phyloP scores from a whole-genome alignment of 495 filamentous ascomycete genomes.

The Lasiosphaeria hispida region DNA sequence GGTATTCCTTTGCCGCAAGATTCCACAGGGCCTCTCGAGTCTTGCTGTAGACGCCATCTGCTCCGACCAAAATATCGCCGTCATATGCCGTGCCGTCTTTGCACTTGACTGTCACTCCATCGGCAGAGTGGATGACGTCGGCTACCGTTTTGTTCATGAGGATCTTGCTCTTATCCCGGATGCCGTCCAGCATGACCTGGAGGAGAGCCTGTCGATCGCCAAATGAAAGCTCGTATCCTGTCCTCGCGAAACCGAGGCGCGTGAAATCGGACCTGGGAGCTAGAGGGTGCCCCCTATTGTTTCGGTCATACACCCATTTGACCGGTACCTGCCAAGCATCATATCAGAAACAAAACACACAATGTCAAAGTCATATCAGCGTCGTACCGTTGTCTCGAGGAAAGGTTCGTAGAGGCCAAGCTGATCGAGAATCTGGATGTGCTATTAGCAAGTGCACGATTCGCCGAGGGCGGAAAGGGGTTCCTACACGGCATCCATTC shows the following conservation, averaged over 20 bases:
- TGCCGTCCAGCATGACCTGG: slow-evolving; percentile 8
- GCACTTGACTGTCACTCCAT: slow-evolving; percentile 18
- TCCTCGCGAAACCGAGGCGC: slow-evolving; percentile 23
- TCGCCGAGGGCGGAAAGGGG: background rate
- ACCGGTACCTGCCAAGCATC: background rate
- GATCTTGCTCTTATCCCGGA: slow-evolving; percentile 19
- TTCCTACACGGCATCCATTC: slow-evolving; percentile 18
- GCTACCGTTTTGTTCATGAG: slow-evolving; percentile 16
- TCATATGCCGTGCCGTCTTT: slow-evolving; percentile 36
- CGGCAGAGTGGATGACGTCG: slow-evolving; percentile 10
- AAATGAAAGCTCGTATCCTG: slow-evolving; percentile 13
- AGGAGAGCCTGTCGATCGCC: slow-evolving; percentile 21
- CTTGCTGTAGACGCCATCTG: slow-evolving; percentile 44
- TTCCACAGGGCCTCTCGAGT: slow-evolving; percentile 44
- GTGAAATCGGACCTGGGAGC: background rate
- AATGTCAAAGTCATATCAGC: background rate
- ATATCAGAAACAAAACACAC: background rate
- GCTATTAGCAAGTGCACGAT: background rate
- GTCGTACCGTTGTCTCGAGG: slow-evolving; percentile 13
- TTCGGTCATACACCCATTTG: background rate
- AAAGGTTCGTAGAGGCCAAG: slow-evolving; percentile 36
- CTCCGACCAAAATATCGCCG: slow-evolving; percentile 48
- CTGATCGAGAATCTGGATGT: slow-evolving; percentile 27
- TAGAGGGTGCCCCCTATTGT: background rate
- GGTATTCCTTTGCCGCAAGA: slow-evolving; percentile 11